phyloP scores from a whole-genome alignment of 805 yeast species.

The Yarrowia divulgata region DNA sequence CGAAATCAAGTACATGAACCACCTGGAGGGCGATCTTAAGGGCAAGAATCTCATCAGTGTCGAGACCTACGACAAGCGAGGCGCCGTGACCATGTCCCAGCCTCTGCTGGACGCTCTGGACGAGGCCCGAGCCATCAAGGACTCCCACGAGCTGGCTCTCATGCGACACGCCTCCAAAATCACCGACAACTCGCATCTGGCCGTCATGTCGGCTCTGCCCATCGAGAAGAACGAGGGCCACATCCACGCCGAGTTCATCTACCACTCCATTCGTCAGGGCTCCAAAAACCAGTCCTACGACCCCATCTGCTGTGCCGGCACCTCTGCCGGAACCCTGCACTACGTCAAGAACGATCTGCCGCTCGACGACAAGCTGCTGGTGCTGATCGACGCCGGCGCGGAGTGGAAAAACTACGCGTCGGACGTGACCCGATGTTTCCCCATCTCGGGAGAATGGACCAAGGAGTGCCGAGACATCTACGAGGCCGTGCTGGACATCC shows the following conservation, averaged over 20 bases:
- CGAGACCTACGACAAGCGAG: constrained; percentile 43
- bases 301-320: constrained; percentile 95
- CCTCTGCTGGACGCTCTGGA: constrained; percentile 69
- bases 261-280: constrained; percentile 93
- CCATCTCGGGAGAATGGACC: constrained; percentile 88
- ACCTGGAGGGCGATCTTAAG: constrained; percentile 52
- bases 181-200: constrained; percentile 86
- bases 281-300: constrained; percentile 89
- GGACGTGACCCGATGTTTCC: constrained; percentile 96
- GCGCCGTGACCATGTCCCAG: constrained; percentile 42
- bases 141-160: constrained; percentile 75
- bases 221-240: constrained; percentile 87
- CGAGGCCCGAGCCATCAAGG: constrained; percentile 86
- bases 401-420: constrained; percentile 94
- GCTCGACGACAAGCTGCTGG: constrained; percentile 63
- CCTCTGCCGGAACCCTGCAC: constrained; percentile 89
- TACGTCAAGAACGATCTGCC: constrained; percentile 81
- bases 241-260: constrained; percentile 92
- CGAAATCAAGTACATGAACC: constrained; percentile 69
- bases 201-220: constrained; percentile 92
- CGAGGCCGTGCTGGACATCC: constrained; percentile 83
- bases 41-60: constrained; percentile 44
- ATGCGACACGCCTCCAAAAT: constrained; percentile 83
- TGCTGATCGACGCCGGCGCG: constrained; percentile 95
- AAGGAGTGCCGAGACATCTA: constrained; percentile 86